Evolutionary conservation across 2,329 filamentous ascomycete species (phyloP).

Genomic region (Trichoderma koningiopsis): DNA sequence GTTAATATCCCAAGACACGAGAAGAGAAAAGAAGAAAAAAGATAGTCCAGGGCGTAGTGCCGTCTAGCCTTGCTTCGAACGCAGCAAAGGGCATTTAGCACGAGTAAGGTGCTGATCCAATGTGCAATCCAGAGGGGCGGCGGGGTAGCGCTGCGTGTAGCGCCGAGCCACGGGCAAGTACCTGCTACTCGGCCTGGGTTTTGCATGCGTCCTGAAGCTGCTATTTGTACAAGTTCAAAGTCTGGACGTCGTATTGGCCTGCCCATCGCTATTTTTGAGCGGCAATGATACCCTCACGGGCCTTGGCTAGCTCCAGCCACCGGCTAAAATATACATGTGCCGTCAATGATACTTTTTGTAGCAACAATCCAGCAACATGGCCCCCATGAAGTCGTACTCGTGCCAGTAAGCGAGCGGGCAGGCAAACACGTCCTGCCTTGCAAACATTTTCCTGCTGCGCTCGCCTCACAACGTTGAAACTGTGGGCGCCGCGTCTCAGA

Average conservation of each 20-base stretch:
- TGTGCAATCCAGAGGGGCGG: conserved; percentile 24
- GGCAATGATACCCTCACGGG: conserved; percentile 15
- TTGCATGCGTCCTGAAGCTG: not conserved
- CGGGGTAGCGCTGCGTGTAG: conserved; percentile 21
- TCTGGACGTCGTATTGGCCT: not conserved
- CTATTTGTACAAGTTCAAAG: not conserved
- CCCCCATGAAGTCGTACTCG: conserved; percentile 15
- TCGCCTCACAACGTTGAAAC: conserved; percentile 21
- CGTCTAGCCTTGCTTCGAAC: conserved; percentile 17
- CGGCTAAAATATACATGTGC: conserved; percentile 2
- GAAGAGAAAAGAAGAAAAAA: not conserved
- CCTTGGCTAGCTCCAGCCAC: conserved; percentile 10
- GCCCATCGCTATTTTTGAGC: not conserved
- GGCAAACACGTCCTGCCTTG: not conserved
- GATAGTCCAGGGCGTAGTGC: conserved; percentile 5
- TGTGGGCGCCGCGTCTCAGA: conserved; percentile 4
- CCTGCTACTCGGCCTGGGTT: conserved; percentile 17
- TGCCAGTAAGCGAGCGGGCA: conserved; percentile 13
- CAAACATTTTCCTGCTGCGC: not conserved
- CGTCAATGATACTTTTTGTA: not conserved
- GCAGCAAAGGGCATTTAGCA: conserved; percentile 10
- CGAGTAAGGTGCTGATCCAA: conserved; percentile 24
- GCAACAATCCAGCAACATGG: conserved; percentile 1
- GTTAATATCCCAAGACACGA: conserved; percentile 14
- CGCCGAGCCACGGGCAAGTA: conserved; percentile 15